Evolutionary conservation across 139 green algal genomes (phyloP).

Genomic region (Picocystis salinarum): DNA sequence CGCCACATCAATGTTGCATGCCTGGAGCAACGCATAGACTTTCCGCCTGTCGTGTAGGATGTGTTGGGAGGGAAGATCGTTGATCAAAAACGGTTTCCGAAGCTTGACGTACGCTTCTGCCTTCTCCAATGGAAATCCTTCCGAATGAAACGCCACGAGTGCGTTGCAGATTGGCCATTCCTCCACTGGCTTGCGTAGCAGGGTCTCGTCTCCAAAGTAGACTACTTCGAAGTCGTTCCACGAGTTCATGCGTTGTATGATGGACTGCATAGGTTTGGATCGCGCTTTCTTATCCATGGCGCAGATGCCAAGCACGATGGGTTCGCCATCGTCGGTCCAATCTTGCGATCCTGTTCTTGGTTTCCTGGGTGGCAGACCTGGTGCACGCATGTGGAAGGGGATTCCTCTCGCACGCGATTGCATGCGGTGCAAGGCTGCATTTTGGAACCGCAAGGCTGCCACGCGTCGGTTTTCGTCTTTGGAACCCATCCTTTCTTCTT

Average conservation of each 20-base stretch:
- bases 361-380: too few species aligned
- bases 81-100: conserved; percentile 79
- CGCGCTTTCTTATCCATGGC: conserved; percentile 2
- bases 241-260: conserved; percentile 1
- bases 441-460: too few species aligned
- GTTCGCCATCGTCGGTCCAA: too few species aligned
- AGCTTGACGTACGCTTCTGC: conserved; percentile 48
- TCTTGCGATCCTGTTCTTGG: too few species aligned
- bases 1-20: background rate
- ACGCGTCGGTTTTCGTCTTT: too few species aligned
- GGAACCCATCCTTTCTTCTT: too few species aligned
- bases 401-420: too few species aligned
- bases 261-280: conserved; percentile 5
- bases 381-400: too few species aligned
- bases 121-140: conserved; percentile 88
- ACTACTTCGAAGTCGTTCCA: conserved; percentile 70
- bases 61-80: conserved; percentile 73
- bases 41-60: conserved; percentile 64
- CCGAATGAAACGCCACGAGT: conserved; percentile 81
- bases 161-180: conserved; percentile 75
- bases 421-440: too few species aligned
- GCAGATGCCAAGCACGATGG: conserved; percentile 22
- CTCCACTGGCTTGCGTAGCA: conserved; percentile 62
- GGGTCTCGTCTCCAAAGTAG: conserved; percentile 73
- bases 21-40: conserved; percentile 56